phyloP scores from a whole-genome alignment of 495 filamentous ascomycete species.

The Pseudoneurospora amorphoporcata region DNA sequence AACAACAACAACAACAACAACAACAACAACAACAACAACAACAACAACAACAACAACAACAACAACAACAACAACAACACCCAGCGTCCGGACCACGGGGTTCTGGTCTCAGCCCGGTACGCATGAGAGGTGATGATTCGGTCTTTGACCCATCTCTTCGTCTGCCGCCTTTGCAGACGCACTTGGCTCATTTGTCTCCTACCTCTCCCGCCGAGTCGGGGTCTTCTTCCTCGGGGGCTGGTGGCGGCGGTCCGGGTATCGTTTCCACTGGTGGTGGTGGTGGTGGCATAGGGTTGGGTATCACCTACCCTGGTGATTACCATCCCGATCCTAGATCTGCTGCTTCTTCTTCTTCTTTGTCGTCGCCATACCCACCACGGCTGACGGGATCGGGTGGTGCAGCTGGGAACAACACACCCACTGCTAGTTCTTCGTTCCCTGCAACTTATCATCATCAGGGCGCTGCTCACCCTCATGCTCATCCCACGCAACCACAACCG shows the following conservation, averaged over 20 bases:
- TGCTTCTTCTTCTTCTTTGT: background rate
- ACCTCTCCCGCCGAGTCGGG: slow-evolving; percentile 10
- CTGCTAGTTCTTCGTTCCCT: background rate
- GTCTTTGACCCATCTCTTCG: slow-evolving; percentile 35
- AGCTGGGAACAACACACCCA: background rate
- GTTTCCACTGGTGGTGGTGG: background rate
- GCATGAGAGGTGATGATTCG: background rate
- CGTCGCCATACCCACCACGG: background rate
- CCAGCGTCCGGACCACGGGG: no score
- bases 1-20: background rate
- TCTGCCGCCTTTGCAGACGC: slow-evolving; percentile 52
- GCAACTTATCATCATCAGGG: background rate
- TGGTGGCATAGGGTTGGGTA: slow-evolving; percentile 8
- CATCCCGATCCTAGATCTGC: background rate
- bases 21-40: background rate
- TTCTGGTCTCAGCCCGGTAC: background rate
- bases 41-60: background rate
- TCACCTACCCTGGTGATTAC: slow-evolving; percentile 6
- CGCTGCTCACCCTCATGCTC: background rate
- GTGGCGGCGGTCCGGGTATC: background rate
- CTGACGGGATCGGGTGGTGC: background rate
- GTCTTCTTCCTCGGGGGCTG: background rate
- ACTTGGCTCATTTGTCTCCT: slow-evolving; percentile 30
- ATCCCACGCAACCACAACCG: background rate
- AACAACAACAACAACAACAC: background rate